A percentile compares a stretch with the other conserved stretches of the same genome.
Evolutionary conservation across 2,329 filamentous ascomycete species (phyloP).

Genomic region (Reticulascus tulasneorum): DNA sequence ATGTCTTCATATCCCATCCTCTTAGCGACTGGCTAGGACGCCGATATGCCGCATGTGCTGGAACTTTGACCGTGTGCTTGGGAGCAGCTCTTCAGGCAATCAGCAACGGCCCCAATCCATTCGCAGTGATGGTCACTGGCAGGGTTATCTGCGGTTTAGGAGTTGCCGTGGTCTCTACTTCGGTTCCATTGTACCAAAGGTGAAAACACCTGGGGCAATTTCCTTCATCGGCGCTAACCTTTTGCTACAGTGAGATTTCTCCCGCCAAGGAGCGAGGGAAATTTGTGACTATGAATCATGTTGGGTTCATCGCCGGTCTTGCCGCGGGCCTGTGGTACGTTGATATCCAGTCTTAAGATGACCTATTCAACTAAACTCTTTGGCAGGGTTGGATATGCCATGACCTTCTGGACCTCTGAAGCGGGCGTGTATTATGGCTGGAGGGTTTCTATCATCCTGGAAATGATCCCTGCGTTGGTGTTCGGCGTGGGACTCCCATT

Average conservation of each 20-base stretch:
- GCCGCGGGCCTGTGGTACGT: conserved; percentile 51
- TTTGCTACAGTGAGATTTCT: conserved; percentile 43
- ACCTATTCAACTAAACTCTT: conserved; percentile 3
- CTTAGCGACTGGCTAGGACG: conserved; percentile 48
- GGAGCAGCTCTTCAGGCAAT: conserved; percentile 45
- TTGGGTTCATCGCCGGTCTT: conserved; percentile 52
- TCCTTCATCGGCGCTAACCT: neutral
- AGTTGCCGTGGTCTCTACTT: conserved; percentile 51
- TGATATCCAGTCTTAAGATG: too few species aligned
- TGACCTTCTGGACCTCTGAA: conserved; percentile 47
- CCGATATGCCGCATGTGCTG: conserved; percentile 44
- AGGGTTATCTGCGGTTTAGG: conserved; percentile 50
- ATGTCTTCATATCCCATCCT: conserved; percentile 50
- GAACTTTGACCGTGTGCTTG: conserved; percentile 41
- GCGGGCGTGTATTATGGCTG: conserved; percentile 45
- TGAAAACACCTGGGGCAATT: conserved; percentile 14
- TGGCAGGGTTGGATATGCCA: conserved; percentile 49
- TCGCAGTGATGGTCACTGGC: conserved; percentile 46
- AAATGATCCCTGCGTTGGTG: conserved; percentile 46
- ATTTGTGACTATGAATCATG: conserved; percentile 56
- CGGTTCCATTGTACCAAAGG: conserved; percentile 56
- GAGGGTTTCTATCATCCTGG: conserved; percentile 48
- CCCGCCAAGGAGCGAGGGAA: conserved; percentile 49
- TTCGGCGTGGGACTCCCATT: conserved; percentile 49
- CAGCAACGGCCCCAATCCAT: conserved; percentile 34